Evolutionary conservation across 805 yeast species (phyloP).

Genomic region (Candida endomychidarum): DNA sequence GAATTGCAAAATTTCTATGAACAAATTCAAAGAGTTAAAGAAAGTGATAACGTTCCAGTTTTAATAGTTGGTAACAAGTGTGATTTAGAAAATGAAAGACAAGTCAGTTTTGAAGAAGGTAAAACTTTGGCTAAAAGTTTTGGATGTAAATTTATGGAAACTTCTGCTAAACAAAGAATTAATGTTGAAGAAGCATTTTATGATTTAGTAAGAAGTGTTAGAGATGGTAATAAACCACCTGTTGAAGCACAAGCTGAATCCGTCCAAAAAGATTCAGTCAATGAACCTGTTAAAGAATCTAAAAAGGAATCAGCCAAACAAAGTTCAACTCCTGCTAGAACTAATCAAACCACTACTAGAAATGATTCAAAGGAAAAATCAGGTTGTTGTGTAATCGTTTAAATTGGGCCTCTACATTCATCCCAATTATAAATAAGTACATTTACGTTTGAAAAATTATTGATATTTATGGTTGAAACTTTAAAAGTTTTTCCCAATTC

Average conservation of each 20-base stretch:
- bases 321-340: conserved; percentile 13
- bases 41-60: conserved; percentile 70
- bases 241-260: neutral
- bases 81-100: conserved; percentile 74
- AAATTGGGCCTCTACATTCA: conserved; percentile 7
- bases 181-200: conserved; percentile 87
- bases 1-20: conserved; percentile 77
- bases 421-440: no score
- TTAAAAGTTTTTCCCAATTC: no score
- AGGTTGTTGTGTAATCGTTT: conserved; percentile 39
- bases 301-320: conserved; percentile 11
- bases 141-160: conserved; percentile 78
- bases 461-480: no score
- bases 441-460: no score
- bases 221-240: conserved; percentile 20
- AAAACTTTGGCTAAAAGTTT: conserved; percentile 60
- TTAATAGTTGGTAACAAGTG: conserved; percentile 76
- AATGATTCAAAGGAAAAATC: conserved; percentile 29
- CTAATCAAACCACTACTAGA: conserved; percentile 13
- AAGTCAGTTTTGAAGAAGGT: conserved; percentile 70
- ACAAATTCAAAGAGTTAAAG: conserved; percentile 78
- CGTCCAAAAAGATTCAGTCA: conserved; percentile 7
- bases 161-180: conserved; percentile 87
- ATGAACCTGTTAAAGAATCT: conserved; percentile 9
- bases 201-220: conserved; percentile 61